These are phyloP conservation scores for Nothomitra cinnamomea DNA, from an alignment of 2,329 filamentous ascomycete genomes.

Conservation along the genomic window DNA sequence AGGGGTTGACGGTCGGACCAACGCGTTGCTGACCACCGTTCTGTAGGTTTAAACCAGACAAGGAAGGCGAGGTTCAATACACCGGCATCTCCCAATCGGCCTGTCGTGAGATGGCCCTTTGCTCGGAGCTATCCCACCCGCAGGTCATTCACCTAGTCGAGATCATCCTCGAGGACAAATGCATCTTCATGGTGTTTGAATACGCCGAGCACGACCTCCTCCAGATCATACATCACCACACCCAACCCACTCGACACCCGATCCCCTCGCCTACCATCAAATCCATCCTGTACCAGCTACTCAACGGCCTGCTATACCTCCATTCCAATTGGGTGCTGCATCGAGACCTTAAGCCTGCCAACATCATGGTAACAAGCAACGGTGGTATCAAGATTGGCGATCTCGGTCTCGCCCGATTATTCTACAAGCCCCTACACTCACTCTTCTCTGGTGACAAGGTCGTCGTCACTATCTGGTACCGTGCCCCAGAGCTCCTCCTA, in stretches of 20 bases:
- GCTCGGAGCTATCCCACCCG: slow-evolving; percentile 72
- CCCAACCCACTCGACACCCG: slow-evolving; percentile 68
- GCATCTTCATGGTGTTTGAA: slow-evolving; percentile 98
- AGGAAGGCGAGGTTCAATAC: slow-evolving; percentile 93
- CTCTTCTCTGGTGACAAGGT: slow-evolving; percentile 94
- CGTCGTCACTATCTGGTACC: slow-evolving; percentile 98
- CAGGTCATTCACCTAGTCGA: slow-evolving; percentile 87
- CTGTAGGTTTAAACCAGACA: slow-evolving; percentile 75
- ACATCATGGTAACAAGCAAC: slow-evolving; percentile 89
- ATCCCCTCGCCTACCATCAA: slow-evolving; percentile 82
- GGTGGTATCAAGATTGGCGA: slow-evolving; percentile 93
- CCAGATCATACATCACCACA: slow-evolving; percentile 97
- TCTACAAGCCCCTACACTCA: slow-evolving; percentile 83
- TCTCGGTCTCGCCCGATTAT: slow-evolving; percentile 76
- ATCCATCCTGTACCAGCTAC: slow-evolving; percentile 86
- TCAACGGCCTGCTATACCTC: slow-evolving; percentile 87
- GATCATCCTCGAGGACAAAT: slow-evolving; percentile 96
- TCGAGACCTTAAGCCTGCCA: slow-evolving; percentile 90
- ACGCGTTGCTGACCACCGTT: no score
- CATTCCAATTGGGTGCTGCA: slow-evolving; percentile 96
- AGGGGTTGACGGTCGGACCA: not conserved
- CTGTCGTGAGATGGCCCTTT: slow-evolving; percentile 92
- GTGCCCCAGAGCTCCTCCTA: slow-evolving; percentile 81
- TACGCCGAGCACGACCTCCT: slow-evolving; percentile 95
- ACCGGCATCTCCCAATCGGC: slow-evolving; percentile 96